Percentiles rank a stretch among this genome's conserved stretches.
phyloP scores from a whole-genome alignment of 1,139 yeast genomes.

The Yamadazyma taylorii region DNA sequence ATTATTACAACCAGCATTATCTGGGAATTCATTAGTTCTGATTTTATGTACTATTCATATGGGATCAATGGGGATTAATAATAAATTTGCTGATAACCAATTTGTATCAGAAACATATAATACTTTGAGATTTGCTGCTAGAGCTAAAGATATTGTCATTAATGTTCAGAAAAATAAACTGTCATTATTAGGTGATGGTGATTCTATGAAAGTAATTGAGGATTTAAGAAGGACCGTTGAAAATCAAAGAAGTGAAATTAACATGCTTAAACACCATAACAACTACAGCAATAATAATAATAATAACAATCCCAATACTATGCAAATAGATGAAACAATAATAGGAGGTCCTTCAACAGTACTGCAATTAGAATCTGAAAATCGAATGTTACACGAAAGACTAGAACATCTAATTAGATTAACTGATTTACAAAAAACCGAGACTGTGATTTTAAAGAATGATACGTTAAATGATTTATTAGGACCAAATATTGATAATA shows the following conservation, averaged over 20 bases:
- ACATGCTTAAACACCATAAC: constrained; percentile 10
- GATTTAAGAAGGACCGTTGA: constrained; percentile 48
- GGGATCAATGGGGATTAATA: constrained; percentile 30
- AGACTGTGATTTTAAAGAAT: constrained; percentile 52
- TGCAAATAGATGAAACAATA: constrained; percentile 13
- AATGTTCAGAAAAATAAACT: constrained; percentile 59
- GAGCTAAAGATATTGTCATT: constrained; percentile 84
- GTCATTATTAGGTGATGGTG: constrained; percentile 30
- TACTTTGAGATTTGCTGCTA: constrained; percentile 86
- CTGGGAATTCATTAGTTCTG: constrained; percentile 84
- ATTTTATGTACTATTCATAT: constrained; percentile 84
- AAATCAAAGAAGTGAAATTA: constrained; percentile 42
- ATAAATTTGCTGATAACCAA: constrained; percentile 28
- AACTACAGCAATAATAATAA: neutral
- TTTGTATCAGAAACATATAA: constrained; percentile 77
- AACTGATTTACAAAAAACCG: constrained; percentile 58
- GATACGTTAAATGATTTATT: constrained; percentile 54
- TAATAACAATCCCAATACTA: no score
- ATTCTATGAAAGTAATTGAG: constrained; percentile 46
- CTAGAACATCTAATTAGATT: constrained; percentile 68
- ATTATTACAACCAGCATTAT: constrained; percentile 83
- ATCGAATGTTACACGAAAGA: constrained; percentile 58
- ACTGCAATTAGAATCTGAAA: constrained; percentile 59
- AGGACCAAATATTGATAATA: constrained; percentile 32
- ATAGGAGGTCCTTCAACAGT: constrained; percentile 18